Percentiles rank a stretch among this genome's conserved stretches.
Conservation (phyloP, 768 basidiomycete species). For the Chalciporus sphaerocephalus region DNA sequence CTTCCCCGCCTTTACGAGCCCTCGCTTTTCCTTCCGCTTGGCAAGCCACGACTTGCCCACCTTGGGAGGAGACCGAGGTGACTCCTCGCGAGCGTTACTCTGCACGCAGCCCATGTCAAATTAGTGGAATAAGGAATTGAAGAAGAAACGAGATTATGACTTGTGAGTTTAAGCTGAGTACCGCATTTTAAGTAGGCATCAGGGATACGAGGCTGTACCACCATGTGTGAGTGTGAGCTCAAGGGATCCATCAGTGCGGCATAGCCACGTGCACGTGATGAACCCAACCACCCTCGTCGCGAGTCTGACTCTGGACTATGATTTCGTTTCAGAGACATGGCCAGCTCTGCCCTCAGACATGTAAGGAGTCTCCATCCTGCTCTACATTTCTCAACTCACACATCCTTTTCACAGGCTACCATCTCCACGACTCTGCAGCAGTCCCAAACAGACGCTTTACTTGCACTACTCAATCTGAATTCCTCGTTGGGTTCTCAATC, state of each 20-base stretch:
- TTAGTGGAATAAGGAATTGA: too few relatives aligned
- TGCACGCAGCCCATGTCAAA: conserved; percentile 15
- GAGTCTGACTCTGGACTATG: not conserved
- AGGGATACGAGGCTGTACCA: too few relatives aligned
- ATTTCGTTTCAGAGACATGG: conserved; percentile 34
- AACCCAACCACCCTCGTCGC: not conserved
- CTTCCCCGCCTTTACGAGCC: not conserved
- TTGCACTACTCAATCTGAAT: conserved; percentile 85
- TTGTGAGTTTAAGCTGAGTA: too few relatives aligned
- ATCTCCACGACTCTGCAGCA: conserved; percentile 71
- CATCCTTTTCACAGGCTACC: conserved; percentile 34
- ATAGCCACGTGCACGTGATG: not conserved
- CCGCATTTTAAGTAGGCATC: too few relatives aligned
- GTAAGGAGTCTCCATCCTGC: conserved; percentile 27
- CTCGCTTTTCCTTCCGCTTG: conserved; percentile 1
- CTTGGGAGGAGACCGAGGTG: not conserved
- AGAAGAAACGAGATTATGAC: too few relatives aligned
- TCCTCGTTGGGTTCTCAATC: conserved; percentile 35
- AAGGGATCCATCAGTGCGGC: too few relatives aligned
- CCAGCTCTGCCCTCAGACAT: conserved; percentile 44
- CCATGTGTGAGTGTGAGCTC: too few relatives aligned
- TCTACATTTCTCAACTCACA: conserved; percentile 10
- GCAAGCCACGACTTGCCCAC: not conserved
- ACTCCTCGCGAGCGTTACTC: conserved; percentile 4
- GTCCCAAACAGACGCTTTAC: conserved; percentile 80